phyloP scores from a whole-genome alignment of 176 grass and related monocot genomes.

The Hsuehochloa calcarea region DNA sequence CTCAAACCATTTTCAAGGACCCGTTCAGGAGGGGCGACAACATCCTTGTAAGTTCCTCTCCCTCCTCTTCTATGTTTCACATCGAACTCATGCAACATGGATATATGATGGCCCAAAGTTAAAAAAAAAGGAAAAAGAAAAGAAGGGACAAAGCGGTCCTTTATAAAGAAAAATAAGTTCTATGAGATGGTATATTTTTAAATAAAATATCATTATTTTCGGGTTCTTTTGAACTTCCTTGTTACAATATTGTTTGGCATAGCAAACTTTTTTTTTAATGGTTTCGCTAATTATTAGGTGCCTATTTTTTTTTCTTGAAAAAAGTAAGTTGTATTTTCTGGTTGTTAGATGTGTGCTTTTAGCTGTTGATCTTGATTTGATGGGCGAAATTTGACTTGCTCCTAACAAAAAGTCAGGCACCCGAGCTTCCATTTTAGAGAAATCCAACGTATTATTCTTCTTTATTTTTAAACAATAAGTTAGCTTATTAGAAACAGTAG shows the following conservation, averaged over 20 bases:
- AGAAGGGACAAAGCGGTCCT: neutral
- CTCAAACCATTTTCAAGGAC: conserved; percentile 95
- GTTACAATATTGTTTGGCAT: neutral
- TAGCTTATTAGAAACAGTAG: neutral
- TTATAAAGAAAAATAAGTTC: neutral
- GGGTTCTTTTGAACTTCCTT: neutral
- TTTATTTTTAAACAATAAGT: neutral
- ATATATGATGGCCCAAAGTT: neutral
- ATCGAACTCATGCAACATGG: neutral
- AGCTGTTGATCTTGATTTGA: neutral
- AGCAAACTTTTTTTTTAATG: neutral
- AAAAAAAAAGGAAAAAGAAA: neutral
- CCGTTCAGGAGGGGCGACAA: conserved; percentile 95
- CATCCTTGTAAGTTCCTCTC: conserved; percentile 66
- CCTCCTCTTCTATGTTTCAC: neutral
- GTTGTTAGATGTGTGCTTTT: neutral
- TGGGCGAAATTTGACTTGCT: neutral
- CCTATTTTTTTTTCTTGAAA: neutral
- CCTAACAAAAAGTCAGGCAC: neutral
- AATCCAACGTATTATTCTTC: neutral
- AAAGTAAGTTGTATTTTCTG: neutral
- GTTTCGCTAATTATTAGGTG: neutral
- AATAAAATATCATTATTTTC: neutral
- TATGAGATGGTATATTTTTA: neutral
- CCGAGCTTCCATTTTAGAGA: neutral